Evolutionary conservation across 2,329 filamentous ascomycete genomes (phyloP), one percentile per base, ranked within the genome.

Genomic region (Dendryphion nanum): DNA sequence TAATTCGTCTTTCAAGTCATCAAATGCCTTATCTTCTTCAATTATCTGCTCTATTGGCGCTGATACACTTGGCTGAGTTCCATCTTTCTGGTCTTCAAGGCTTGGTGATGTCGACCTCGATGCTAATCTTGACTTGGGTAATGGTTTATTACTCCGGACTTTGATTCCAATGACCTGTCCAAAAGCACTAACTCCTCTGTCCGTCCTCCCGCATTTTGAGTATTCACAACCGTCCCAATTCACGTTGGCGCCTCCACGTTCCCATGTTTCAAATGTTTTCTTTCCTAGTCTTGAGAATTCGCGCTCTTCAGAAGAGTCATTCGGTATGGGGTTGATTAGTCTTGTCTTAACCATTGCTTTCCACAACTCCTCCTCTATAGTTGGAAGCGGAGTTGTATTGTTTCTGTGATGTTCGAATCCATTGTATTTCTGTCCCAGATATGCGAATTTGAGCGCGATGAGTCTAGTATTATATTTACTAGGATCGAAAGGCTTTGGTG

Each of bases 301-400:
- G 8, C 45, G 50, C 32, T 24, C 44, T 19, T 33, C 31, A 19
- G 10, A 12, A 12, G 16, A 23, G 8, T 12, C 18, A n/a, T 20
- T 4, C 6, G 54, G 47, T 24, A 48, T 53, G 4, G 60, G 60
- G 33, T 44, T 58, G 28, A 98, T 94, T 44, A 98, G 73, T 37
- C 85, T 80, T 4, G 86, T 81, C 66, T 86, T 91, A 39, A 83
- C 81, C 49, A 98, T 70, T 1, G 90, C 93, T 67, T 90, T 90
- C 87, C 89, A 98, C 33, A 98, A 63, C 66, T 90, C 86, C 67
- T 95, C 89, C 66, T 98, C 93, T 45, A 98, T 86, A 0, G 89
- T 90, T 4, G 91, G 83, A 45, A 87, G 64, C 3, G 80, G 79
- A 4, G 81, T 85, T 1, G 64, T 70, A 43, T 85, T 85, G 50